Evolutionary conservation across 805 yeast species (phyloP), one percentile per base, ranked within the genome.

Genomic region (Candida sanyiensis): DNA sequence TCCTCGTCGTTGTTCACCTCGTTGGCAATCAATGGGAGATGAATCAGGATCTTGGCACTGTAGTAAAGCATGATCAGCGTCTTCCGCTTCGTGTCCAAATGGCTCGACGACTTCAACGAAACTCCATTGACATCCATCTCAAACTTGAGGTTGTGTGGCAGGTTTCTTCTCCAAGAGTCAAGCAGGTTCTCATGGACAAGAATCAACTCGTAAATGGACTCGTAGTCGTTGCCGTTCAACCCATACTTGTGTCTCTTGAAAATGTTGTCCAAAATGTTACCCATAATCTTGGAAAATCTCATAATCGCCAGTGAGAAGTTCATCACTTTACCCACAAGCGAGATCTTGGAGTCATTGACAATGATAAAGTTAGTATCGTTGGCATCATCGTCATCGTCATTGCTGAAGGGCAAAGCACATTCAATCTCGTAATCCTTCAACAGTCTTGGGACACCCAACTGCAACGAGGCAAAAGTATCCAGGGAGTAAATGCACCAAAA

Each of bases 401-500:
- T 72, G 35, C 65, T 69, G 23, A 82, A 76, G 1, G 96, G 96
- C 50, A 83, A 61, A 1, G 90, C 89, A 66, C 95, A 86, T 57
- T 86, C 94, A 36, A 87, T 77, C 56, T 85, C 94, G 51, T 75
- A 76, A 54, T 85, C 95, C 51, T 82, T 82, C 20, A 87, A 61
- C 34, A 86, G 61, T 46, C 94, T 66, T 5, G 96, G 96, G 27
- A 85, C 84, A 33, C 96, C 96, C 34, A 87, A 62, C 42, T 79
- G 79, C 43, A 84, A 70, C 3, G 90, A 77, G 19, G 85, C 67
- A 53, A 84, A 84, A 3, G 78, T 70, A 56, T 88, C 96, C 46
- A 88, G 66, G 21, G 79, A 70, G 58, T 84, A 87, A 31, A 80
- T 73, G 46, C 86, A 77, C 96, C 96, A 88, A 50, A 88, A 88